These are phyloP conservation scores for Bigelowiella natans DNA, from an alignment of 78 protist genomes.

Conservation along the genomic window DNA sequence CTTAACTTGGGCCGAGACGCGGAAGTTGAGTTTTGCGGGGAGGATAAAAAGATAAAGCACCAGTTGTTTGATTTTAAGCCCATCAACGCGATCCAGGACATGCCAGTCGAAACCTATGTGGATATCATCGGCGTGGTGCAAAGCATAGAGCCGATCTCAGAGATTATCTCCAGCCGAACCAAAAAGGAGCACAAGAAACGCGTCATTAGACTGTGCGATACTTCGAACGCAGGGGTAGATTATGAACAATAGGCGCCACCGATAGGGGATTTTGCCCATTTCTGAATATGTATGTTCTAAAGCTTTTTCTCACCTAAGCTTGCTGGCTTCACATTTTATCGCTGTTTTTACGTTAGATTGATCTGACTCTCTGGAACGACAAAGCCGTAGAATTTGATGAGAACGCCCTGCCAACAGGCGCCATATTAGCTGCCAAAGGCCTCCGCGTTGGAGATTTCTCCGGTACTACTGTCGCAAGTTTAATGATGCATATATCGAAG, in stretches of 20 bases:
- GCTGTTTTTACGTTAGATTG: not conserved
- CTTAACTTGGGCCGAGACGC: slow-evolving; percentile 15
- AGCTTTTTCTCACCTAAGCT: no score
- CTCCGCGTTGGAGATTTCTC: not conserved
- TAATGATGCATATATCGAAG: not conserved
- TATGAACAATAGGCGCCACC: no score
- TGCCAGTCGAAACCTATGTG: not conserved
- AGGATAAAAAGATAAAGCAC: not conserved
- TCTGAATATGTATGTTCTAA: no score
- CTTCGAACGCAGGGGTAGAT: not conserved
- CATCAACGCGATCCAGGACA: not conserved
- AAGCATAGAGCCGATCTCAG: not conserved
- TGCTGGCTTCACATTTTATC: no score
- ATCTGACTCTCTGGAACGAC: slow-evolving; percentile 9
- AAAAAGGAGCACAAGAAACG: slow-evolving; percentile 5
- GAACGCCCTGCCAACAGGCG: not conserved
- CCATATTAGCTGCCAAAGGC: not conserved
- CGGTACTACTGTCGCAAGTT: not conserved
- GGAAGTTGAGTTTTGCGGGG: slow-evolving; percentile 6
- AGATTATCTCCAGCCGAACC: not conserved
- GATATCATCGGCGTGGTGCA: not conserved
- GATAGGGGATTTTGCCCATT: no score
- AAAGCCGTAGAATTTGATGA: not conserved
- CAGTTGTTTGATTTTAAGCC: not conserved
- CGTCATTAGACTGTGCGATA: slow-evolving; percentile 12